Evolutionary conservation across 345 rosid species (phyloP).

Genomic region (Salix exigua): DNA sequence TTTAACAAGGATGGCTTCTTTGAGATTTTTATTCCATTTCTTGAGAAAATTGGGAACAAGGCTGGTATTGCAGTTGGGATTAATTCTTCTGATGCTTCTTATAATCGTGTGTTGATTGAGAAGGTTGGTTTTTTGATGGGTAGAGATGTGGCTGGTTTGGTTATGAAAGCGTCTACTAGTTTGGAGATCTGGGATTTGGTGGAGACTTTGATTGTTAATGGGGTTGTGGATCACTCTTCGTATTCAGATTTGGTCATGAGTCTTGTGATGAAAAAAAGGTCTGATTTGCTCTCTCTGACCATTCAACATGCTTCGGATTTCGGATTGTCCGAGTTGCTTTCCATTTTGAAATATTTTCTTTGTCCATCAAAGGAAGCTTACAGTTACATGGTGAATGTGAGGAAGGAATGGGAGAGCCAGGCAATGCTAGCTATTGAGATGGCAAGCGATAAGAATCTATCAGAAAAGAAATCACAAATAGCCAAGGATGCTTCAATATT

Average conservation of each 20-base stretch:
- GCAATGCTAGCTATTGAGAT: conserved; percentile 54
- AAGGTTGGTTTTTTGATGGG: conserved; percentile 53
- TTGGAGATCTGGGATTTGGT: conserved; percentile 72
- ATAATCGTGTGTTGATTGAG: conserved; percentile 39
- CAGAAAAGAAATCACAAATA: conserved; percentile 30
- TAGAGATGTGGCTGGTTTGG: conserved; percentile 48
- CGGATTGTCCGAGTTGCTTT: conserved; percentile 53
- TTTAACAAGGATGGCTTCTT: conserved; percentile 47
- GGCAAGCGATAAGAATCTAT: conserved; percentile 32
- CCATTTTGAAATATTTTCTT: conserved; percentile 69
- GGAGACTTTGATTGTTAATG: conserved; percentile 44
- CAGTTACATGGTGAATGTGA: conserved; percentile 48
- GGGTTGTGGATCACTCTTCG: conserved; percentile 44
- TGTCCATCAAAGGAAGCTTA: conserved; percentile 63
- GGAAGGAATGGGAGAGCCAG: conserved; percentile 71
- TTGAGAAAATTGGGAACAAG: conserved; percentile 46
- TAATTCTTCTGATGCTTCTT: conserved; percentile 22
- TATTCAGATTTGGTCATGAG: conserved; percentile 45
- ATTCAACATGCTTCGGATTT: conserved; percentile 63
- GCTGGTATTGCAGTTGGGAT: conserved; percentile 30
- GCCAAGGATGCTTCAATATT: conserved; percentile 71
- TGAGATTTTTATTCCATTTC: conserved; percentile 43
- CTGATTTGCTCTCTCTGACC: conserved; percentile 62
- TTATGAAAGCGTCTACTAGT: conserved; percentile 61
- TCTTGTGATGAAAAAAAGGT: conserved; percentile 54